phyloP scores from a whole-genome alignment of 1,139 yeast species.

The Suhomyces wounanorum region DNA sequence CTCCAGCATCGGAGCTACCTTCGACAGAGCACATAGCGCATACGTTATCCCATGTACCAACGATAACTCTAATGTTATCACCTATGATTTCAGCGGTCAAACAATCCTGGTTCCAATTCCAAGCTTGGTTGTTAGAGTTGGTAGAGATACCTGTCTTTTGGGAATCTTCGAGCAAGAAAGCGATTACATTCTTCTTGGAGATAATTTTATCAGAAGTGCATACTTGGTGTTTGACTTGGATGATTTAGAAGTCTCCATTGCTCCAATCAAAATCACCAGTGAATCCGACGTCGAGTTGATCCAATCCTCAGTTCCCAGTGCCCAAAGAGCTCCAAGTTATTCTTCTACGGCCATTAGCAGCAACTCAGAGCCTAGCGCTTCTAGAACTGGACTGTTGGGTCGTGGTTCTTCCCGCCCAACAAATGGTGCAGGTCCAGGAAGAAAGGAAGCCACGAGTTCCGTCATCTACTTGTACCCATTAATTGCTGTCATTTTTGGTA shows the following conservation, averaged over 20 bases:
- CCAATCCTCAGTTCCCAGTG: constrained; percentile 46
- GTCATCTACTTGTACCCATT: not conserved
- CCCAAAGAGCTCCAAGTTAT: constrained; percentile 40
- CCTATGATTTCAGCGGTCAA: constrained; percentile 55
- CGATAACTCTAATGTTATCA: constrained; percentile 23
- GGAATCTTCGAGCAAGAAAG: constrained; percentile 30
- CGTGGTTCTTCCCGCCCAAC: not conserved
- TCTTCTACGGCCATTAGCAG: constrained; percentile 26
- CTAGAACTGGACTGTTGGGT: constrained; percentile 10
- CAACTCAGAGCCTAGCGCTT: constrained; percentile 14
- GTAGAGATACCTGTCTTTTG: constrained; percentile 26
- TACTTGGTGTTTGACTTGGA: constrained; percentile 81
- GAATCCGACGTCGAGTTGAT: constrained; percentile 48
- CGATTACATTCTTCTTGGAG: constrained; percentile 54
- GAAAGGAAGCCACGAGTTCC: not conserved
- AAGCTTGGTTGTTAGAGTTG: constrained; percentile 28
- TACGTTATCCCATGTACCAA: constrained; percentile 32
- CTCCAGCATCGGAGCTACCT: constrained; percentile 33
- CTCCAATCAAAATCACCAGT: constrained; percentile 52
- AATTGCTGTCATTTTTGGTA: not conserved
- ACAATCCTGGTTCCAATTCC: constrained; percentile 48
- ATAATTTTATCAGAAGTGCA: constrained; percentile 69
- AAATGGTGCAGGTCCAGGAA: not conserved
- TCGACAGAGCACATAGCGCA: constrained; percentile 28
- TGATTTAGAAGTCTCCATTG: constrained; percentile 62